Percentiles rank a stretch among this genome's conserved stretches.
phyloP scores from a whole-genome alignment of 1,284 basidiomycete genomes.

The Exobasidium rhododendri region DNA sequence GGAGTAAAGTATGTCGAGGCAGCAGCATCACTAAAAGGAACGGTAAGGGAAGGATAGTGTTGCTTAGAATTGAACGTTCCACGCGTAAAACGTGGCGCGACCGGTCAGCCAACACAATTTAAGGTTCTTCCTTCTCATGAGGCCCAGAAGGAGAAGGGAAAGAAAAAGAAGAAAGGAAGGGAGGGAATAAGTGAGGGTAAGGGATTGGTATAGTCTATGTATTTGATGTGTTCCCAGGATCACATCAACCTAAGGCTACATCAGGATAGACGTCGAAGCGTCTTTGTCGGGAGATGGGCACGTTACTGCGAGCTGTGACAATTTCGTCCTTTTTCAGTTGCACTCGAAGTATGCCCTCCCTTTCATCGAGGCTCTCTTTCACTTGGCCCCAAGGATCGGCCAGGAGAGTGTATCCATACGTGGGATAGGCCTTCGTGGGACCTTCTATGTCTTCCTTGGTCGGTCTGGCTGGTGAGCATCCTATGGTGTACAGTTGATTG shows the following conservation, averaged over 20 bases:
- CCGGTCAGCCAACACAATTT: too few species aligned
- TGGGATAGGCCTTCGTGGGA: constrained; percentile 45
- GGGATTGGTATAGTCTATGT: too few species aligned
- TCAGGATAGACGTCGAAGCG: constrained; percentile 47
- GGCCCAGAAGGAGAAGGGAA: too few species aligned
- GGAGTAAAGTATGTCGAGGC: too few species aligned
- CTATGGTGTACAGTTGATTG: constrained; percentile 56
- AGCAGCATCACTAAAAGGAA: too few species aligned
- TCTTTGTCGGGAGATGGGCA: constrained; percentile 12
- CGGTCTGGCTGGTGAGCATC: constrained; percentile 89
- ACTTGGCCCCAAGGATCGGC: constrained; percentile 66
- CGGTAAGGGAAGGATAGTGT: too few species aligned
- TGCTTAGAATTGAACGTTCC: too few species aligned
- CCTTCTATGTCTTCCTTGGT: constrained; percentile 58
- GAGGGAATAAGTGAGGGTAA: too few species aligned
- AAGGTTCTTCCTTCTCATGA: too few species aligned
- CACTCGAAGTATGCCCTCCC: constrained; percentile 69
- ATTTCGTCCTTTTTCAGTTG: constrained; percentile 23
- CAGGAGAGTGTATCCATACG: constrained; percentile 49
- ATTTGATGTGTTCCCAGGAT: too few species aligned
- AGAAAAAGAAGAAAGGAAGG: too few species aligned
- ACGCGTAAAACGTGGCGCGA: too few species aligned
- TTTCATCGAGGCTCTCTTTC: constrained; percentile 72
- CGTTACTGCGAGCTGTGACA: not conserved
- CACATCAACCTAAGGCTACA: constrained; percentile 31